A percentile compares a stretch with the other conserved stretches of the same genome.
phyloP scores from a whole-genome alignment of 2,329 filamentous ascomycete species.

The Aspergillus oerlinghausenensis region DNA sequence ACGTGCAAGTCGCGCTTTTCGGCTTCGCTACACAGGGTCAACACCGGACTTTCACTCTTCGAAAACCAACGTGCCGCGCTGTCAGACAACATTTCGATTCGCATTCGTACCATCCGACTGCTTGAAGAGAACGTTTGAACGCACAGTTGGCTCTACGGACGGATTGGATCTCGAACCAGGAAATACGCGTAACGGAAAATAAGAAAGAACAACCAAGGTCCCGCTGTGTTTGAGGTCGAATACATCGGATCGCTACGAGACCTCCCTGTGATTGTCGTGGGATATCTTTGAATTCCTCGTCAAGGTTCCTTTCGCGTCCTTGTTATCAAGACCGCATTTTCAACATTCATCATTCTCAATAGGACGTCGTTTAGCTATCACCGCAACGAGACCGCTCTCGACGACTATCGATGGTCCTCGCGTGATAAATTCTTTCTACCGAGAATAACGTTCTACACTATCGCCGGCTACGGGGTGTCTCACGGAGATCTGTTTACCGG shows the following conservation, averaged over 20 bases:
- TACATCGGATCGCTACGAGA: slow-evolving; percentile 2
- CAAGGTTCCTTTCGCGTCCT: slow-evolving; percentile 8
- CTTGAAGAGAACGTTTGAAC: slow-evolving; percentile 4
- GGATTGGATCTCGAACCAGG: slow-evolving; percentile 9
- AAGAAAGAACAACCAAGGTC: neutral
- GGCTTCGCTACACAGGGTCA: slow-evolving; percentile 18
- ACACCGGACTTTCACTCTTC: slow-evolving; percentile 7
- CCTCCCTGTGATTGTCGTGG: slow-evolving; percentile 1
- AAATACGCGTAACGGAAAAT: slow-evolving; percentile 1
- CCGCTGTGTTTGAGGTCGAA: slow-evolving; percentile 1
- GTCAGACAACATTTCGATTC: slow-evolving; percentile 7
- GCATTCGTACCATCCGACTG: slow-evolving; percentile 3
- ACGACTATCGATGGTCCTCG: slow-evolving; percentile 22
- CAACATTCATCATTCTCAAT: slow-evolving; percentile 1
- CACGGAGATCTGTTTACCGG: slow-evolving; percentile 1
- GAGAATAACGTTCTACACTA: slow-evolving; percentile 3
- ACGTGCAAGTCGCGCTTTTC: slow-evolving; percentile 26
- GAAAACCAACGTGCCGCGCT: slow-evolving; percentile 1
- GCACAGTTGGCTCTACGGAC: slow-evolving; percentile 9
- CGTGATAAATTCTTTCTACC: slow-evolving; percentile 15
- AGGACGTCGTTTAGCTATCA: slow-evolving; percentile 9
- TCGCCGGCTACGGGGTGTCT: slow-evolving; percentile 6
- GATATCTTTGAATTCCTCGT: neutral
- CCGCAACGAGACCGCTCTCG: slow-evolving; percentile 5
- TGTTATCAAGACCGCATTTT: neutral